These are phyloP conservation scores for Scalesia atractyloides DNA, from an alignment of 129 eudicot species.

Conservation along the genomic window DNA sequence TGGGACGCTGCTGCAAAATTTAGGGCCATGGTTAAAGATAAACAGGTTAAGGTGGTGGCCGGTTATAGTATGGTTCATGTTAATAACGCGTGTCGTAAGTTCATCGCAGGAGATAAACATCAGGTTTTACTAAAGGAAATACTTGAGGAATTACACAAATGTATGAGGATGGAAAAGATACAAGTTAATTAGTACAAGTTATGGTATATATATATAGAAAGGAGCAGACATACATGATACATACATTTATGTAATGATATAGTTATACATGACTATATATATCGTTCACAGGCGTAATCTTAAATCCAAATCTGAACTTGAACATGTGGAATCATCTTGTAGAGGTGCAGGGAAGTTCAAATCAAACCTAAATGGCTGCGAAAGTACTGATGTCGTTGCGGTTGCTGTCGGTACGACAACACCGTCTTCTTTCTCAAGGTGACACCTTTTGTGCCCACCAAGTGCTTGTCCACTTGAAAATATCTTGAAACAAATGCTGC, in stretches of 20 bases:
- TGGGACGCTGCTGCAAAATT: constrained; percentile 67
- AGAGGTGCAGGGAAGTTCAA: constrained; percentile 27
- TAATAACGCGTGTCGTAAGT: constrained; percentile 34
- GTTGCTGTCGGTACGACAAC: neutral
- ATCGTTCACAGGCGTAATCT: constrained; percentile 26
- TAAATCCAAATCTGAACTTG: constrained; percentile 36
- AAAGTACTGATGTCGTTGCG: constrained; percentile 5
- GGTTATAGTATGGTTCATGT: constrained; percentile 70
- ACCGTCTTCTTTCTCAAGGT: constrained; percentile 48
- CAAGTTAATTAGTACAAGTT: constrained; percentile 19
- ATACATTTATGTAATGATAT: constrained; percentile 20
- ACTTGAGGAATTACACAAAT: constrained; percentile 49
- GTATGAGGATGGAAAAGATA: constrained; percentile 41
- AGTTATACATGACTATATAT: neutral
- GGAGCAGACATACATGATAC: constrained; percentile 2
- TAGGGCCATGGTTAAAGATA: constrained; percentile 57
- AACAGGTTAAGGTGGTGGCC: constrained; percentile 55
- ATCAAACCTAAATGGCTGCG: constrained; percentile 29
- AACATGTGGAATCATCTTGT: constrained; percentile 28
- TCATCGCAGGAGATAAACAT: constrained; percentile 57
- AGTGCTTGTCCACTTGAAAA: constrained; percentile 72
- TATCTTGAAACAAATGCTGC: constrained; percentile 54
- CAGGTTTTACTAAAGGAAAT: constrained; percentile 35
- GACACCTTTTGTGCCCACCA: constrained; percentile 77
- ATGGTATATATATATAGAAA: constrained; percentile 19